phyloP scores from a whole-genome alignment of 768 basidiomycete species.

The Lactarius hatsudake region DNA sequence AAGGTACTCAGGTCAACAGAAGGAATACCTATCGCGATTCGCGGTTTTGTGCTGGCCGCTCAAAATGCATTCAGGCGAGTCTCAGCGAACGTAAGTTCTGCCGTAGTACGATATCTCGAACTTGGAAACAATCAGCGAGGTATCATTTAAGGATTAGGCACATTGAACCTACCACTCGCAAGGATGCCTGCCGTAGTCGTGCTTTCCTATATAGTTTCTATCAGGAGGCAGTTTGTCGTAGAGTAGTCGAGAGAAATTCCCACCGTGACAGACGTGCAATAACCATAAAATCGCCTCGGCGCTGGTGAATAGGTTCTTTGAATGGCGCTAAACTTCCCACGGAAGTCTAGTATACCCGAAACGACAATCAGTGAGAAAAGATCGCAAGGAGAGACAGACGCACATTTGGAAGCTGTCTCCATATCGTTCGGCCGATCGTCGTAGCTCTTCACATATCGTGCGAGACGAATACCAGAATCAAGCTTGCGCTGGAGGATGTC shows the following conservation, averaged over 20 bases:
- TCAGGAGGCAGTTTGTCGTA: slow-evolving; percentile 2
- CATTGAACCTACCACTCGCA: slow-evolving; percentile 56
- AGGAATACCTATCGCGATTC: neutral
- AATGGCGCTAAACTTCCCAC: slow-evolving; percentile 70
- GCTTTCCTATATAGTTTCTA: slow-evolving; percentile 46
- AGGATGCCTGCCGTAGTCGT: slow-evolving; percentile 74
- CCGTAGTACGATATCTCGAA: slow-evolving; percentile 28
- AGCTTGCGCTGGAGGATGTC: slow-evolving; percentile 71
- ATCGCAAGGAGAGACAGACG: slow-evolving; percentile 28
- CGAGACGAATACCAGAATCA: slow-evolving; percentile 56
- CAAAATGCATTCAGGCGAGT: slow-evolving; percentile 16
- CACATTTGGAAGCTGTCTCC: slow-evolving; percentile 66
- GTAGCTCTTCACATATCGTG: slow-evolving; percentile 71
- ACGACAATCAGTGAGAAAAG: neutral
- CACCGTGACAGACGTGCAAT: slow-evolving; percentile 74
- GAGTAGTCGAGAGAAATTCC: slow-evolving; percentile 24
- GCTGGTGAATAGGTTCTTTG: slow-evolving; percentile 72
- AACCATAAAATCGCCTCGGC: slow-evolving; percentile 75
- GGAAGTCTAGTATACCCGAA: slow-evolving; percentile 46
- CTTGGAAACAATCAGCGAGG: slow-evolving; percentile 20
- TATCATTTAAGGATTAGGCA: neutral
- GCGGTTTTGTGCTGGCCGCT: neutral
- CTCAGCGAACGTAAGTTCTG: slow-evolving; percentile 25
- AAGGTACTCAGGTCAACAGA: neutral
- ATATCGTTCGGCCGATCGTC: slow-evolving; percentile 66